Conservation (phyloP, 1,284 basidiomycete species). For the Marasmius tenuissimus region DNA sequence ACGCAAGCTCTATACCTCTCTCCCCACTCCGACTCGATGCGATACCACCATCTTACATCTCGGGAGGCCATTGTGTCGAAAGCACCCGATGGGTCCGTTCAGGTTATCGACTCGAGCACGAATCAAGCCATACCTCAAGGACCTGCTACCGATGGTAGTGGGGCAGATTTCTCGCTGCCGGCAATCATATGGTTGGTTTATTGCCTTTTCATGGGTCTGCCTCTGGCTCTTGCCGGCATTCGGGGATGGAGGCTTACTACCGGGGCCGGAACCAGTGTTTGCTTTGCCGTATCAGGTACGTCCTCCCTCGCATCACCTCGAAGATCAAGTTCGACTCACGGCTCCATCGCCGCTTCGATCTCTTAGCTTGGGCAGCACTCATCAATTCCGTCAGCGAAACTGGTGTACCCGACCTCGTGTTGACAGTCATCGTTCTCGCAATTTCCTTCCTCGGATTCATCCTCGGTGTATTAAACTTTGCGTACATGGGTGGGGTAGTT, state of each 20-base stretch:
- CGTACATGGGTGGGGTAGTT: conserved; percentile 44
- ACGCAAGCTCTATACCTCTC: neutral
- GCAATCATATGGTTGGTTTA: conserved; percentile 61
- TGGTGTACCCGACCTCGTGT: conserved; percentile 50
- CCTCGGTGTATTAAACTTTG: conserved; percentile 51
- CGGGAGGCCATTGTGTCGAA: conserved; percentile 32
- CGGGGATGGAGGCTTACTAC: conserved; percentile 55
- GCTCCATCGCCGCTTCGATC: conserved; percentile 6
- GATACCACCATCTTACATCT: neutral
- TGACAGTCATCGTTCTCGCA: conserved; percentile 47
- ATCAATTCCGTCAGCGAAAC: conserved; percentile 50
- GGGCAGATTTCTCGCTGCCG: conserved; percentile 43
- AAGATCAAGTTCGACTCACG: neutral
- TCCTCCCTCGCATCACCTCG: conserved; percentile 7
- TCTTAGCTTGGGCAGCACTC: conserved; percentile 58
- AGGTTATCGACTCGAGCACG: conserved; percentile 46
- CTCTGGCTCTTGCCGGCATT: conserved; percentile 56
- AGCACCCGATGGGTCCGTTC: conserved; percentile 36
- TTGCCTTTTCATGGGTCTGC: conserved; percentile 48
- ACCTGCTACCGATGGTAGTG: conserved; percentile 57
- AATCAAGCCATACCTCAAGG: conserved; percentile 48
- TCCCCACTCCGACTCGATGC: neutral
- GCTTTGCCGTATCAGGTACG: conserved; percentile 50
- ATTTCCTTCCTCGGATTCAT: conserved; percentile 52
- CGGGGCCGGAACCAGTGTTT: conserved; percentile 51